phyloP scores from a whole-genome alignment of 352 stramenopile species.

The Pythium coloratum region DNA sequence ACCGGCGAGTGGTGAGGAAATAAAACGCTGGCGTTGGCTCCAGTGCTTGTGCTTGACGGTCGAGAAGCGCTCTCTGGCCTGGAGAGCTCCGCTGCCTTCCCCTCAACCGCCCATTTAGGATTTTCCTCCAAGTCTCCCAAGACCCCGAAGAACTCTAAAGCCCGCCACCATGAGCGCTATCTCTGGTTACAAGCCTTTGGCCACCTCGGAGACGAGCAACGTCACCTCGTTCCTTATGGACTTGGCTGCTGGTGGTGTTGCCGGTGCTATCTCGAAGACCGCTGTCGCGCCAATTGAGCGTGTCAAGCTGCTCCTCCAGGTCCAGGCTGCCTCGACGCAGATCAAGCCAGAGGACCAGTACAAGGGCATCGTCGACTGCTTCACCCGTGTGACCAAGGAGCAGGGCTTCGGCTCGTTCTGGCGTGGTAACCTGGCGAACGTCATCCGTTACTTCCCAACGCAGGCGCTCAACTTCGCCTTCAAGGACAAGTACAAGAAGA shows the following conservation, averaged over 20 bases:
- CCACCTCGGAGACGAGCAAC: slow-evolving; percentile 59
- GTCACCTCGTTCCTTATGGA: slow-evolving; percentile 77
- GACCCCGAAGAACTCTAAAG: slow-evolving; percentile 50
- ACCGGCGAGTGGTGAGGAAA: slow-evolving; percentile 48
- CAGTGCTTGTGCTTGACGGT: neutral
- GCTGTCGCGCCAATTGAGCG: slow-evolving; percentile 89
- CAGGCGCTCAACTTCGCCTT: slow-evolving; percentile 93
- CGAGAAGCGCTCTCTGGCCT: slow-evolving; percentile 6
- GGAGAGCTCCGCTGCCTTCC: neutral
- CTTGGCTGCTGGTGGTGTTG: slow-evolving; percentile 82
- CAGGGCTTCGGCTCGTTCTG: slow-evolving; percentile 90
- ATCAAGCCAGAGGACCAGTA: slow-evolving; percentile 93
- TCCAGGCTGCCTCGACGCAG: slow-evolving; percentile 88
- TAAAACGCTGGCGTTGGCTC: slow-evolving; percentile 22
- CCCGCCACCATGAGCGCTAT: slow-evolving; percentile 73
- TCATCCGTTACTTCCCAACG: slow-evolving; percentile 93
- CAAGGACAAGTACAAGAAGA: slow-evolving; percentile 94
- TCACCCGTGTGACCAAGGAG: slow-evolving; percentile 86
- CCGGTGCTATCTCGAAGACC: slow-evolving; percentile 91
- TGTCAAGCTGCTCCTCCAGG: slow-evolving; percentile 92
- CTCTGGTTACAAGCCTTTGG: slow-evolving; percentile 76
- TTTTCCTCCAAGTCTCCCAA: slow-evolving; percentile 81
- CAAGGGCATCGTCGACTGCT: slow-evolving; percentile 91
- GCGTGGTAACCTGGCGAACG: slow-evolving; percentile 91
- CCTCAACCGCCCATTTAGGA: slow-evolving; percentile 60